phyloP scores from a whole-genome alignment of 495 filamentous ascomycete genomes.

The Hypoxylon intermedium region DNA sequence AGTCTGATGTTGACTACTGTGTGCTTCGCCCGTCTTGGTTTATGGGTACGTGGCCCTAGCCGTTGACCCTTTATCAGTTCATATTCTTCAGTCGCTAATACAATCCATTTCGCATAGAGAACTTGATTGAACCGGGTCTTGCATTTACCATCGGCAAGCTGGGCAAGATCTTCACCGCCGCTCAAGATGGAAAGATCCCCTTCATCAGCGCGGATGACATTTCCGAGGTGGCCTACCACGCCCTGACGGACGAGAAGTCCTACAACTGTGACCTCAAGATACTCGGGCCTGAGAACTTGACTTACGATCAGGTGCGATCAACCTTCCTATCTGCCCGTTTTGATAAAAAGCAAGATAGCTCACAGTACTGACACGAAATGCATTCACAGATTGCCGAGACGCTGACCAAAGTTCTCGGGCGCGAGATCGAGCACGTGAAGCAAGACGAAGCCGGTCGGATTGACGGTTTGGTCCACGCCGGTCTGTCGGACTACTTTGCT shows the following conservation, averaged over 20 bases:
- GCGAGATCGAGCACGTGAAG: conserved; percentile 26
- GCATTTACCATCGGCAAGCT: conserved; percentile 46
- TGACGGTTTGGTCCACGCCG: conserved; percentile 35
- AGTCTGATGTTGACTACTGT: conserved; percentile 53
- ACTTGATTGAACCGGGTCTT: conserved; percentile 36
- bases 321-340: background rate
- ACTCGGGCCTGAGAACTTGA: conserved; percentile 54
- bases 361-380: background rate
- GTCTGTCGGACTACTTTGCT: conserved; percentile 46
- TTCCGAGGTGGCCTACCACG: conserved; percentile 51
- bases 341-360: background rate
- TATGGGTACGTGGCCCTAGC: conserved; percentile 45
- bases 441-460: conserved; percentile 14
- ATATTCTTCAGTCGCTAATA: conserved; percentile 6
- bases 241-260: conserved; percentile 48
- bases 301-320: conserved; percentile 53
- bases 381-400: conserved; percentile 18
- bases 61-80: background rate
- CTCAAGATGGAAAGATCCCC: conserved; percentile 53
- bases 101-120: conserved; percentile 21
- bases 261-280: conserved; percentile 54
- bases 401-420: conserved; percentile 16
- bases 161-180: conserved; percentile 53
- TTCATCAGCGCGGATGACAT: conserved; percentile 58
- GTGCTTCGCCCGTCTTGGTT: conserved; percentile 56